Conservation (phyloP, 2,329 filamentous ascomycete species). For the Colletotrichum echinochloae region DNA sequence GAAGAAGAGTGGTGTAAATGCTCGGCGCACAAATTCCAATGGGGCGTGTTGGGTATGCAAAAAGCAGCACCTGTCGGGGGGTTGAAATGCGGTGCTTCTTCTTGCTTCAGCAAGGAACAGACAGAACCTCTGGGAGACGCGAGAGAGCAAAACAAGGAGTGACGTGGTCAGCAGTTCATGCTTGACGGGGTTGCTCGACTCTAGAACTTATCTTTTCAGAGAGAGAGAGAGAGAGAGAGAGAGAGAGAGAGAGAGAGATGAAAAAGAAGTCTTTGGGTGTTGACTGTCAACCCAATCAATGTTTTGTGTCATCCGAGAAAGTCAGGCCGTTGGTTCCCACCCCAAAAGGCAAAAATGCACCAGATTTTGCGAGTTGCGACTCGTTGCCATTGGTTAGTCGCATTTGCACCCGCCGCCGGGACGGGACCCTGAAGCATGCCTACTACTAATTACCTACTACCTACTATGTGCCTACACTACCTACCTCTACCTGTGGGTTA, state of each 20-base stretch:
- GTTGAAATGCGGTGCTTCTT: constrained; percentile 14
- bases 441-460: too few species aligned
- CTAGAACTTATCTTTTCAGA: neutral
- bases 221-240: neutral
- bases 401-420: constrained; percentile 11
- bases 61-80: constrained; percentile 12
- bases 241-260: neutral
- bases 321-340: constrained; percentile 31
- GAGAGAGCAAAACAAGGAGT: neutral
- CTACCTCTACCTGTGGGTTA: too few species aligned
- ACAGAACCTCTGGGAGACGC: too few species aligned
- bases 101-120: constrained; percentile 8
- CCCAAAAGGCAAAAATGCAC: constrained; percentile 34
- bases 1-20: constrained; percentile 25
- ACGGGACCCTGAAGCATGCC: constrained; percentile 29
- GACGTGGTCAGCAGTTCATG: constrained; percentile 29
- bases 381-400: constrained; percentile 30
- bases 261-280: neutral
- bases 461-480: too few species aligned
- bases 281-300: constrained; percentile 17
- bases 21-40: constrained; percentile 32
- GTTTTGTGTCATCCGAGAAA: constrained; percentile 37
- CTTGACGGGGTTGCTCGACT: neutral
- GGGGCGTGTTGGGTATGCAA: constrained; percentile 19
- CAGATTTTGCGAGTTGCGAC: constrained; percentile 35